Evolutionary conservation across 2,329 filamentous ascomycete species (phyloP), one percentile per base, ranked within the genome.

Genomic region (Didymellaceae sp.): DNA sequence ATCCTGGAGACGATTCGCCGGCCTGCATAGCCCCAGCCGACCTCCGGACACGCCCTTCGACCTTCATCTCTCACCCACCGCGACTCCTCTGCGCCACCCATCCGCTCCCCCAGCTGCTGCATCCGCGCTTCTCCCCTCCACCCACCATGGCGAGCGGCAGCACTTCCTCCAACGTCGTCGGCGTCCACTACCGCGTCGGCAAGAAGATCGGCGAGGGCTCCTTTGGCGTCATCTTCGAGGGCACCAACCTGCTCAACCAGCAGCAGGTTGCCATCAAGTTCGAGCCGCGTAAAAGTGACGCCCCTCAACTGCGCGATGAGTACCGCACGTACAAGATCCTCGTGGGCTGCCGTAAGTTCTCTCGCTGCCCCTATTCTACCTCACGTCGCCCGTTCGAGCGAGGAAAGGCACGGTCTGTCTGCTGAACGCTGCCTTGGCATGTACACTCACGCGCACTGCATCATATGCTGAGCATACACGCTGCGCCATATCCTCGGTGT

Each of bases 221-320:
- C 30, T 97, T 97, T 71, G 93, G 93, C 81, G 94, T 97, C 66
- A 97, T 97, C 73, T 97, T 97, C 71, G 94, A 97, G 78, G 94
- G 94, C 65, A 97, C 92, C 71, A 99, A 99, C 75, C 83, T 99
- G 66, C 83, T 99, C 75, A 99, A 99, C 82, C 97, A 96, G 78
- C 94, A 97, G 77, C 92, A 97, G 79, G 93, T 99, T 58, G 94
- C 94, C 70, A 99, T 99, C 82, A 99, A 99, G 82, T 99, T 99
- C 78, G 94, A 99, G 88, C 94, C 94, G 53, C 86, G 94, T 66
- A 99, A 99, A 81, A 97, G 93, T 76, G 94, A 99, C 79, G 94
- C 94, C 73, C 94, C 94, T 50, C 94, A 99, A 76, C 80, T 99
- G 62, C 88, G 94, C 76, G 94, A 99, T 83, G 94, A 99, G 76